phyloP scores from a whole-genome alignment of 2,329 filamentous ascomycete species.

The Aureobasidium sp. region DNA sequence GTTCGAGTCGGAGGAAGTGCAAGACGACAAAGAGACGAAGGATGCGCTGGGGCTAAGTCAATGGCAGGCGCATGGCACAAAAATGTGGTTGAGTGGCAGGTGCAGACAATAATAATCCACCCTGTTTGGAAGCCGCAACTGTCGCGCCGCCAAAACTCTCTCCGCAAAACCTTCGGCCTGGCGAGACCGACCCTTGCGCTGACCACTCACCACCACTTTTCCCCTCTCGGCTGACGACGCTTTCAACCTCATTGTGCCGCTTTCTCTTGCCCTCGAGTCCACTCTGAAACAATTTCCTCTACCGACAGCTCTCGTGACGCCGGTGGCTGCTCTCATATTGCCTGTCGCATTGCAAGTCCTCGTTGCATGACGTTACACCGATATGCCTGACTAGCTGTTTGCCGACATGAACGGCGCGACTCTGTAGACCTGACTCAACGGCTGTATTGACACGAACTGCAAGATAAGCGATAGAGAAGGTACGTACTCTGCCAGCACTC shows the following conservation, averaged over 20 bases:
- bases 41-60: background rate
- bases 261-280: background rate
- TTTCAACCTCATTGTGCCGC: background rate
- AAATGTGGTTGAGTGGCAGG: background rate
- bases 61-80: constrained; percentile 47
- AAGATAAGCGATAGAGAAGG: background rate
- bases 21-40: background rate
- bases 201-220: background rate
- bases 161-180: background rate
- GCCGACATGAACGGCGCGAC: background rate
- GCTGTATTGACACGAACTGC: constrained; percentile 5
- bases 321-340: background rate
- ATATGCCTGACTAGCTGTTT: background rate
- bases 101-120: background rate
- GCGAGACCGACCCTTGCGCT: background rate
- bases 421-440: background rate
- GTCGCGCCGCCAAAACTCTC: background rate
- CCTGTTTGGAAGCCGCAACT: background rate
- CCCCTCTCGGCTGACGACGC: constrained; percentile 3
- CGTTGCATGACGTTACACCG: background rate
- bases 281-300: background rate
- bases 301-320: background rate
- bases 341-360: background rate
- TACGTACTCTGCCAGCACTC: background rate
- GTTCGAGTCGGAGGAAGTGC: background rate